Percentiles rank a stretch among this genome's conserved stretches.
phyloP scores from a whole-genome alignment of 148 eudicot genomes.

The Silene latifolia region DNA sequence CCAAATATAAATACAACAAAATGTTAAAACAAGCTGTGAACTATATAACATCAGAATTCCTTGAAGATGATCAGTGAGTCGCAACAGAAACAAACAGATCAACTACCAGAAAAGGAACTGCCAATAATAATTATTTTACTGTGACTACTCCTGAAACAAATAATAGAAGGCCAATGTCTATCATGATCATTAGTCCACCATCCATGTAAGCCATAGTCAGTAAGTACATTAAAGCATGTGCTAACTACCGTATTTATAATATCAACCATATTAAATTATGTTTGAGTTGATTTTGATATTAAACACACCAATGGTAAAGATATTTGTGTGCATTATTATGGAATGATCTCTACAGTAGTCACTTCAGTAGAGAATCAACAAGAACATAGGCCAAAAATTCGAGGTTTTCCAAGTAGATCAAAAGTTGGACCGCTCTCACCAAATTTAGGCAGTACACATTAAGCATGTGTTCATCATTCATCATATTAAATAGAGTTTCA shows the following conservation, averaged over 20 bases:
- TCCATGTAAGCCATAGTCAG: not conserved
- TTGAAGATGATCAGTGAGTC: not conserved
- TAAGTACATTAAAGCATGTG: not conserved
- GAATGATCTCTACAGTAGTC: not conserved
- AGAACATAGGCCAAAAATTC: not conserved
- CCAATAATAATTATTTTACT: not conserved
- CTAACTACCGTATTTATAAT: too few relatives aligned
- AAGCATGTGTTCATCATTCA: not conserved
- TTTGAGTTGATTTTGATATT: too few relatives aligned
- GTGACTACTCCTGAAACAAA: not conserved
- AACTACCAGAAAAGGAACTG: not conserved
- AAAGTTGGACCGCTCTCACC: not conserved
- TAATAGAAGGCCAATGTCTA: not conserved
- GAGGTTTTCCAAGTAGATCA: not conserved
- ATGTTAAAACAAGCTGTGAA: not conserved
- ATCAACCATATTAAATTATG: too few relatives aligned
- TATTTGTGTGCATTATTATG: too few relatives aligned
- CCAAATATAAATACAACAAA: not conserved
- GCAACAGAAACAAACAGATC: not conserved
- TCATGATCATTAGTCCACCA: not conserved
- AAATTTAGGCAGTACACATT: not conserved
- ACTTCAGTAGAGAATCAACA: not conserved
- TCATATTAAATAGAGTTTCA: not conserved
- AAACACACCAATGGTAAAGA: too few relatives aligned
- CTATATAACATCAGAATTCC: slow-evolving; percentile 2